Base-by-base conservation (phyloP, 2,329 filamentous ascomycete species). In the Aspergillus tanneri region DNA sequence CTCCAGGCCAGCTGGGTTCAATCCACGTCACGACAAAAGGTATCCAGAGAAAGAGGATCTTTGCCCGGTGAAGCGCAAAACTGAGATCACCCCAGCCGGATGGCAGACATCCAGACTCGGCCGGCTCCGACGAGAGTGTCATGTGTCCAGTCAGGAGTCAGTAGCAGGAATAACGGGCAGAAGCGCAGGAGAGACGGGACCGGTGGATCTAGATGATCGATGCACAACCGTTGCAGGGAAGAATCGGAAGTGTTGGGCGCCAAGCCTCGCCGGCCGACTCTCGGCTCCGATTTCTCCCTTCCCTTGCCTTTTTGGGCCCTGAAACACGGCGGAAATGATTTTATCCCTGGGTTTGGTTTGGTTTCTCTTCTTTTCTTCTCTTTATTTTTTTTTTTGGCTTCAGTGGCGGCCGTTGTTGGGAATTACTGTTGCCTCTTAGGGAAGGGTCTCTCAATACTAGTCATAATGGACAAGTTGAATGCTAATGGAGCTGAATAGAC, bases 51-150 rank as follows among this genome's bases (percentile, higher is more conserved):
- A 39, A 36, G 16, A 16, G 34, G 21, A 36, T 27, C 42, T 46
- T 28, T 30, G 38, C 14, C 49, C 52, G 51, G 55, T 58, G 53
- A 51, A 50, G 49, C 24, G 34, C 36, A 46, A n/a, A n/a, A 32
- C 56, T 47, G 54, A 56, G 53, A 58, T 60, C 57, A 60, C 56
- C 57, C 54, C 57, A 59, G 57, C 55, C 57, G 57, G 57, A 59
- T 54, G 42, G 28, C 48, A 44, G 28, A 39, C 30, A 57, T 58
- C 56, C 56, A 59, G 49, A 48, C 48, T 59, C 55, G 55, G 54
- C 51, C 54, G 56, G 55, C 50, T 58, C 52, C 55, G 57, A 56
- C 42, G 48, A 42, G 16, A 38, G 39, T 42, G 45, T 43, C 34
- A 23, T 37, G 40, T 19, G 19, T 32, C 44, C 47, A 50, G 39